phyloP scores from a whole-genome alignment of 192 early-diverging fungal genomes.

The Umbelopsis ramanniana region DNA sequence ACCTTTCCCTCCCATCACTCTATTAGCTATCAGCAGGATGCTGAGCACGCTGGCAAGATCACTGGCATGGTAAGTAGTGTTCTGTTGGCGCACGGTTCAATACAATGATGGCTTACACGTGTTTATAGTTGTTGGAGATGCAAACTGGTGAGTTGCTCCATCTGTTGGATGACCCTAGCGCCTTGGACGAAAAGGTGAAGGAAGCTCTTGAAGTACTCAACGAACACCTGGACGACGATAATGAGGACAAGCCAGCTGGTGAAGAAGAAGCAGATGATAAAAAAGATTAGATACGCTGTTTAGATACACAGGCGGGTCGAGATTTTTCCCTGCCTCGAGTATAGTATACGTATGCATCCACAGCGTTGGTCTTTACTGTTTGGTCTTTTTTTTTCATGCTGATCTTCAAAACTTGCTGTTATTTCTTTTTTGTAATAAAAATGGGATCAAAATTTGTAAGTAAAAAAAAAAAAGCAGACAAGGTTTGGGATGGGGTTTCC shows the following conservation, averaged over 20 bases:
- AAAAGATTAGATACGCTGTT: neutral
- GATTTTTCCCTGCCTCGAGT: no score
- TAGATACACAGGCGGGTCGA: neutral
- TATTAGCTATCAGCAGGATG: constrained; percentile 56
- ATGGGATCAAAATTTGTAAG: no score
- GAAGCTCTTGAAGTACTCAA: constrained; percentile 89
- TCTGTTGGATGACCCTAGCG: constrained; percentile 81
- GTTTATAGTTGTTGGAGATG: constrained; percentile 79
- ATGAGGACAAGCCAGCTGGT: neutral
- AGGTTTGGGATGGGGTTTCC: no score
- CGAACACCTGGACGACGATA: constrained; percentile 50
- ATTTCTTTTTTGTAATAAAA: no score
- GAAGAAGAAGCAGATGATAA: constrained; percentile 18
- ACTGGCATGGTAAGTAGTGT: constrained; percentile 84
- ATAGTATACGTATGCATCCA: no score
- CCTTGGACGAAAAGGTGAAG: constrained; percentile 78
- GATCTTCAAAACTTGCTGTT: no score
- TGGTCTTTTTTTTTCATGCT: no score
- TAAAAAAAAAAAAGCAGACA: no score
- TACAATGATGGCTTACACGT: neutral
- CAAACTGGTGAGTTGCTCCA: constrained; percentile 92
- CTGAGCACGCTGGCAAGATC: constrained; percentile 91
- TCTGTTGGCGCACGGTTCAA: neutral
- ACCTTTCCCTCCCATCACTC: neutral
- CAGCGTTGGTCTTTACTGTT: no score